A percentile compares a stretch with the other conserved stretches of the same genome.
phyloP scores from a whole-genome alignment of 1,284 basidiomycete genomes.

The Schizophyllum amplum region DNA sequence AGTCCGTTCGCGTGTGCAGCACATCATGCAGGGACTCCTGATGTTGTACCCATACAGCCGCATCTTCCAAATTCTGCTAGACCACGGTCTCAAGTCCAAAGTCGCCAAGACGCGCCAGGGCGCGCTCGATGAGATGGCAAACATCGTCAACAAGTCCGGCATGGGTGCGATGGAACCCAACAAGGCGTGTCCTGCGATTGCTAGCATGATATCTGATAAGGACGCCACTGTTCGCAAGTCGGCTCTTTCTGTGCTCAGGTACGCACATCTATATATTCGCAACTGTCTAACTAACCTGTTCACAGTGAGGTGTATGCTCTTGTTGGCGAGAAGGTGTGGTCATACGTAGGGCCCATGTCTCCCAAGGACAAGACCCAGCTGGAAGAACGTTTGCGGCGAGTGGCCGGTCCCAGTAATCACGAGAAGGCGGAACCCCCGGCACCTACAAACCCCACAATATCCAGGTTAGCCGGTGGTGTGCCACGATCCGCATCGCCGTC shows the following conservation, averaged over 20 bases:
- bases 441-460: constrained; percentile 31
- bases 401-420: constrained; percentile 55
- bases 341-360: constrained; percentile 66
- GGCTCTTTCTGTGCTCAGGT: constrained; percentile 71
- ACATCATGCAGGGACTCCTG: constrained; percentile 64
- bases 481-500: constrained; percentile 58
- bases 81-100: constrained; percentile 82
- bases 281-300: constrained; percentile 8
- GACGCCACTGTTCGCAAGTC: constrained; percentile 83
- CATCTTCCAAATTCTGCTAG: constrained; percentile 80
- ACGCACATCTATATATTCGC: constrained; percentile 11
- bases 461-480: constrained; percentile 25
- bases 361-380: constrained; percentile 88
- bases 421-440: constrained; percentile 27
- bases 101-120: constrained; percentile 88
- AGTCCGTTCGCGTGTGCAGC: constrained; percentile 61
- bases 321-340: constrained; percentile 83
- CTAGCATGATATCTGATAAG: constrained; percentile 81
- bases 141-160: constrained; percentile 76
- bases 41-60: constrained; percentile 87
- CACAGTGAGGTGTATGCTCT: constrained; percentile 75
- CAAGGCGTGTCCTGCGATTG: constrained; percentile 77
- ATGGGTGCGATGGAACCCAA: constrained; percentile 72
- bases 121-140: constrained; percentile 73
- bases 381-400: constrained; percentile 83